Base-by-base conservation (phyloP, 257 asterid species). In the Gentiana macrophylla region DNA sequence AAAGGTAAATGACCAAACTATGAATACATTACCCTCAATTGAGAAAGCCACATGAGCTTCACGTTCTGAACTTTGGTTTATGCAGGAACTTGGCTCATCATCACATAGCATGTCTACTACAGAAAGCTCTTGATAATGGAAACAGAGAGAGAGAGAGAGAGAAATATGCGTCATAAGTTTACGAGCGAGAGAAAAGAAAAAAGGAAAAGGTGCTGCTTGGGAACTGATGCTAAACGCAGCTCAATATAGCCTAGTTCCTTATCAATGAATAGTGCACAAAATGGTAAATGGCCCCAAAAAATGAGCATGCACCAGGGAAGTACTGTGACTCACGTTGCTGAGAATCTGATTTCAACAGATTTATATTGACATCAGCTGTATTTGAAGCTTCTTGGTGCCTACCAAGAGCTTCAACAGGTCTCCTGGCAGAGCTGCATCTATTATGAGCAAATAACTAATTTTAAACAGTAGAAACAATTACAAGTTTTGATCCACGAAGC, bases 41-140 rank as follows among this genome's bases (percentile, higher is more conserved):
- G 95, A 79, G 72, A 89, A 89, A 50, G 94, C 84, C 54, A 84
- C 94, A 80, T 83, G 94, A 74, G 77, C 79, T 79, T 89, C 80
- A 52, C 56, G 75, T 53, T 66, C 67, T 52, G 72, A 76, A 57
- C 51, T 57, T 67, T 69, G 72, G 41, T 59, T 76, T n/a, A 62
- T 66, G 48, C 59, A 55, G 54, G 62, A 50, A 55, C 59, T 74
- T 35, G 79, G 65, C 64, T 77, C 84, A 73, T 73, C 82, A 63
- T 83, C 94, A 61, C 78, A 84, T 53, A 89, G 86, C 71, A 89
- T 74, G 63, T 83, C 94, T 38, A 85, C 66, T 67, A 89, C 77
- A 67, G 82, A 71, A 67, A 89, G 74, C 70, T 77, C 97, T 85
- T 76, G 65, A 64, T 58, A 55, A 66, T 54, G 37, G 35, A 61